Percentiles rank a stretch among this genome's conserved stretches.
phyloP scores from a whole-genome alignment of 768 basidiomycete species.

The Artomyces pyxidatus region DNA sequence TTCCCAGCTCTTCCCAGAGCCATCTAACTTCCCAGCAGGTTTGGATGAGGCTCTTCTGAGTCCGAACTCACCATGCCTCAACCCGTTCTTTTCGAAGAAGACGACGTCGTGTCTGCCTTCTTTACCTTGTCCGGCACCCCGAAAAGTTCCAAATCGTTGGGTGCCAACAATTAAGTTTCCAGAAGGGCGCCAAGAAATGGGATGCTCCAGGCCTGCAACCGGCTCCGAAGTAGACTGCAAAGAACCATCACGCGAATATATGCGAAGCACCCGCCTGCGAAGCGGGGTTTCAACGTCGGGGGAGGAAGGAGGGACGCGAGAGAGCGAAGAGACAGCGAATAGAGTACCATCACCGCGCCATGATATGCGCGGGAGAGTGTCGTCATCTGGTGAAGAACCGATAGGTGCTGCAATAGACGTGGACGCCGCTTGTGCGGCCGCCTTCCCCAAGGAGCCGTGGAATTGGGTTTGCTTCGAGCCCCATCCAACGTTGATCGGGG shows the following conservation, averaged over 20 bases:
- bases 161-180: constrained; percentile 80
- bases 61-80: constrained; percentile 85
- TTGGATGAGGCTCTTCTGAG: constrained; percentile 34
- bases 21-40: constrained; percentile 13
- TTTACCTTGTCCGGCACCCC: constrained; percentile 58
- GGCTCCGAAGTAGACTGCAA: constrained; percentile 83
- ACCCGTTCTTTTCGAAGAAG: constrained; percentile 93
- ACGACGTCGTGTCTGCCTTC: constrained; percentile 76
- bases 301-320: constrained; percentile 25
- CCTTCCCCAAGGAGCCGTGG: constrained; percentile 90
- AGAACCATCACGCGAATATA: constrained; percentile 66
- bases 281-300: constrained; percentile 24
- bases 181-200: constrained; percentile 77
- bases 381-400: constrained; percentile 63
- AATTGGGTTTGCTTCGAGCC: constrained; percentile 96
- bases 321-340: constrained; percentile 78
- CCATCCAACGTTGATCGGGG: constrained; percentile 95
- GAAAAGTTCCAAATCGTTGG: constrained; percentile 68
- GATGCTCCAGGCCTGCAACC: constrained; percentile 74
- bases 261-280: constrained; percentile 52
- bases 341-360: constrained; percentile 93
- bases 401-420: constrained; percentile 29
- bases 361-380: constrained; percentile 61
- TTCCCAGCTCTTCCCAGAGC: constrained; percentile 40
- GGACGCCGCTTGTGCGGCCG: constrained; percentile 50